Evolutionary conservation across 2,329 filamentous ascomycete genomes (phyloP).

Genomic region (Xylariaceae sp.): DNA sequence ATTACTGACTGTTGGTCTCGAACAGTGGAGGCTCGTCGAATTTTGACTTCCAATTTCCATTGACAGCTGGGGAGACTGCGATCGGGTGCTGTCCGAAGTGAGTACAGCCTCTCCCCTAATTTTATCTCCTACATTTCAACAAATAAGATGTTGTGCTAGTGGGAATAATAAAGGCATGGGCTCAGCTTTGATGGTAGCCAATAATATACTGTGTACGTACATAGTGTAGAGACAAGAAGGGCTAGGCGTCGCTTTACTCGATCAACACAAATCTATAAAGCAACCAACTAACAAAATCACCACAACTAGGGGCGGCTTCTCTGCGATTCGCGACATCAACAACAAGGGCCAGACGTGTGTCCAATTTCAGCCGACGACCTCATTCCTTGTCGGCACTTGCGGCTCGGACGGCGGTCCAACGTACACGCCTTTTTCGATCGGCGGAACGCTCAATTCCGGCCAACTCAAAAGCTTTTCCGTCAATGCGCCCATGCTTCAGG

Average conservation of each 20-base stretch:
- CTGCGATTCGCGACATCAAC: neutral
- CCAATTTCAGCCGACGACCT: constrained; percentile 18
- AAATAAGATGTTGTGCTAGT: neutral
- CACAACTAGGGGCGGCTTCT: constrained; percentile 18
- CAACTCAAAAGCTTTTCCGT: constrained; percentile 13
- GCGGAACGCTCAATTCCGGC: neutral
- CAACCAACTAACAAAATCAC: constrained; percentile 4
- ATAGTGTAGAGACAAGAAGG: neutral
- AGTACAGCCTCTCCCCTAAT: constrained; percentile 10
- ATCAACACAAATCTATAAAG: neutral
- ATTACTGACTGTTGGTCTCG: neutral
- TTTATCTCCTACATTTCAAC: neutral
- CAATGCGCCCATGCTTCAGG: constrained; percentile 18
- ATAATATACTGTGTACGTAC: no score
- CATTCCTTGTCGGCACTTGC: constrained; percentile 25
- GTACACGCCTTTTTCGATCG: constrained; percentile 20
- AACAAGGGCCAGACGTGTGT: constrained; percentile 18
- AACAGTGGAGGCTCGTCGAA: constrained; percentile 18
- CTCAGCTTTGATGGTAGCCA: neutral
- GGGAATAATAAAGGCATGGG: neutral
- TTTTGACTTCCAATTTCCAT: constrained; percentile 22
- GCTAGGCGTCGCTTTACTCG: neutral
- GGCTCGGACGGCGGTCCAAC: constrained; percentile 1
- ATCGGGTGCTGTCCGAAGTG: constrained; percentile 29
- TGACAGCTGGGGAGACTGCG: constrained; percentile 23